Evolutionary conservation across 805 yeast species (phyloP).

Genomic region (Scheffersomyces coipomensis): DNA sequence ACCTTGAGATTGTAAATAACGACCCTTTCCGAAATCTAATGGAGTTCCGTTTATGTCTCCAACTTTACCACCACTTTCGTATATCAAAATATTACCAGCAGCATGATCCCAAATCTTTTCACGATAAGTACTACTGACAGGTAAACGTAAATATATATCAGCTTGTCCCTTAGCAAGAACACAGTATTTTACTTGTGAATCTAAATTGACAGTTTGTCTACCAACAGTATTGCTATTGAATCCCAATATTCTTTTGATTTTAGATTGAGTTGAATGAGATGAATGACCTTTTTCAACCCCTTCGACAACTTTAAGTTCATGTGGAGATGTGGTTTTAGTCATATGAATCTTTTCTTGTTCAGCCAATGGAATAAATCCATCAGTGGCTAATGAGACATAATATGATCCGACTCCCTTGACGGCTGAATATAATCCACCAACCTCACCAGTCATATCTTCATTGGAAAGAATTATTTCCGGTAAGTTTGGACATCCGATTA

Average conservation of each 20-base stretch:
- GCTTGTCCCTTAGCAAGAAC: conserved; percentile 88
- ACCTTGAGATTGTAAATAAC: conserved; percentile 80
- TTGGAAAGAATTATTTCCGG: conserved; percentile 47
- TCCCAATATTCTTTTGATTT: conserved; percentile 62
- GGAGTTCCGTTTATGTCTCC: conserved; percentile 76
- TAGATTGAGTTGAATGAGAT: conserved; percentile 79
- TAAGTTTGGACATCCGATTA: conserved; percentile 94
- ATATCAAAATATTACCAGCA: conserved; percentile 83
- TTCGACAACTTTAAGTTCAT: conserved; percentile 71
- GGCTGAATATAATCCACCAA: conserved; percentile 78
- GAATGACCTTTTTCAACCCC: conserved; percentile 96
- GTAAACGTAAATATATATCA: conserved; percentile 86
- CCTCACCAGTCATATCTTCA: conserved; percentile 29
- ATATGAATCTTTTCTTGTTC: conserved; percentile 46
- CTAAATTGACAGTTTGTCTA: conserved; percentile 71
- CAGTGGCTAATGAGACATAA: conserved; percentile 42
- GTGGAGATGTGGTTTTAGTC: conserved; percentile 45
- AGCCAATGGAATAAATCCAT: conserved; percentile 31
- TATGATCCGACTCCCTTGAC: conserved; percentile 67
- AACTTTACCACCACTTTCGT: conserved; percentile 90
- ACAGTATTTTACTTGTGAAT: conserved; percentile 96
- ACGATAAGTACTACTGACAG: conserved; percentile 69
- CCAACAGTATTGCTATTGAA: conserved; percentile 49
- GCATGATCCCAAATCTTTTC: conserved; percentile 99
- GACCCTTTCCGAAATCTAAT: conserved; percentile 83